A percentile compares a stretch with the other conserved stretches of the same genome.
These are phyloP conservation scores for Tilletia caries DNA, from an alignment of 1,284 basidiomycete species.

Conservation along the genomic window DNA sequence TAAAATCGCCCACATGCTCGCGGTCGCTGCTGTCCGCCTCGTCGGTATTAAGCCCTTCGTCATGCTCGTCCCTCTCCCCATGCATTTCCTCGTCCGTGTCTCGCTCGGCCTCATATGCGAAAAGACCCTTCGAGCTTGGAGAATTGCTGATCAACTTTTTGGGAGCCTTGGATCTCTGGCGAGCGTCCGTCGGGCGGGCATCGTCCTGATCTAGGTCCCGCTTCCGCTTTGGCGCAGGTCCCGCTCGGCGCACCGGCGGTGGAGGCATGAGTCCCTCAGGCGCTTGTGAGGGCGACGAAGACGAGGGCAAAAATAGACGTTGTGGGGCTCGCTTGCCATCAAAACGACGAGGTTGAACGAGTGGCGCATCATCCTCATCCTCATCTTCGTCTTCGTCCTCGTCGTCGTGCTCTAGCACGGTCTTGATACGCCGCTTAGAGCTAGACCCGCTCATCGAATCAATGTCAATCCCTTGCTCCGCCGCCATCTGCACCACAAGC, in stretches of 20 bases:
- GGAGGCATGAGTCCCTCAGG: neutral
- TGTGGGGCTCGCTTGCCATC: neutral
- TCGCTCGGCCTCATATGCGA: slow-evolving; percentile 68
- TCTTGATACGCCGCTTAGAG: slow-evolving; percentile 14
- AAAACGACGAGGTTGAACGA: neutral
- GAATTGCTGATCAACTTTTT: slow-evolving; percentile 45
- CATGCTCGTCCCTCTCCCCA: slow-evolving; percentile 56
- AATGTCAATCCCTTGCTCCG: slow-evolving; percentile 12
- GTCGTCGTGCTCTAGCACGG: slow-evolving; percentile 11
- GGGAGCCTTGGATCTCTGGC: slow-evolving; percentile 19
- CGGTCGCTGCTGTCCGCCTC: slow-evolving; percentile 67
- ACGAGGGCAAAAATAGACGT: neutral
- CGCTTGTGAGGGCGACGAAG: neutral
- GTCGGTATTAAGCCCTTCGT: slow-evolving; percentile 56
- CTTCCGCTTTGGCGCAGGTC: neutral
- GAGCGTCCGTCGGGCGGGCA: neutral
- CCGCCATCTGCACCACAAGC: slow-evolving; percentile 18
- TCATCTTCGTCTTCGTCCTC: slow-evolving; percentile 24
- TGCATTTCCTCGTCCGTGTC: slow-evolving; percentile 72
- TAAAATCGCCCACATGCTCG: slow-evolving; percentile 62
- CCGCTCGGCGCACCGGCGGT: neutral
- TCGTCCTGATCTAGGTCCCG: neutral
- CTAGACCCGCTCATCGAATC: no score
- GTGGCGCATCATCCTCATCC: slow-evolving; percentile 15
- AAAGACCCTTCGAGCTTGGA: slow-evolving; percentile 58